Evolutionary conservation across 805 yeast species (phyloP).

Genomic region (Candida boidinii): DNA sequence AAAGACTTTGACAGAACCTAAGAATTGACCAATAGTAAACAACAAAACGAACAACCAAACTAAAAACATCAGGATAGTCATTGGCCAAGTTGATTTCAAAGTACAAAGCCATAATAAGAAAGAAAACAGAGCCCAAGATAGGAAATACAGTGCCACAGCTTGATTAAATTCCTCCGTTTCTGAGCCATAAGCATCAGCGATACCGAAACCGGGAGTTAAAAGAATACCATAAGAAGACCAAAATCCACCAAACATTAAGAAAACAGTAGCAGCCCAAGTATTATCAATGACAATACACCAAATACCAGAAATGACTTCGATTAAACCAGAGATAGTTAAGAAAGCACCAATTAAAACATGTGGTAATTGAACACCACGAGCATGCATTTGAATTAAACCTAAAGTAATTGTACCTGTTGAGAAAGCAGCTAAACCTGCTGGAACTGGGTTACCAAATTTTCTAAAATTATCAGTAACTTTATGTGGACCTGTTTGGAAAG

Average conservation of each 20-base stretch:
- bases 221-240: slow-evolving; percentile 44
- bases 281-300: slow-evolving; percentile 44
- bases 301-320: slow-evolving; percentile 41
- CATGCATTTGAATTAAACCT: slow-evolving; percentile 38
- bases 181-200: slow-evolving; percentile 27
- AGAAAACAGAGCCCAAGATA: slow-evolving; percentile 46
- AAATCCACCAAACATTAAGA: slow-evolving; percentile 46
- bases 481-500: slow-evolving; percentile 33
- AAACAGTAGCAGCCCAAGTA: slow-evolving; percentile 48
- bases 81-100: slow-evolving; percentile 37
- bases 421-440: slow-evolving; percentile 44
- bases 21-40: slow-evolving; percentile 35
- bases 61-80: slow-evolving; percentile 30
- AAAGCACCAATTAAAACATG: slow-evolving; percentile 37
- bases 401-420: slow-evolving; percentile 37
- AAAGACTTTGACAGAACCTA: slow-evolving; percentile 21
- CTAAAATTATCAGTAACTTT: slow-evolving; percentile 15
- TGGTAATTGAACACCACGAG: slow-evolving; percentile 34
- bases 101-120: slow-evolving; percentile 37
- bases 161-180: slow-evolving; percentile 28
- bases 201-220: slow-evolving; percentile 34
- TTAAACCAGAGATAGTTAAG: slow-evolving; percentile 41
- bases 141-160: slow-evolving; percentile 38
- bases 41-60: slow-evolving; percentile 38
- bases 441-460: slow-evolving; percentile 39